Evolutionary conservation across 2,329 filamentous ascomycete species (phyloP), one percentile per base, ranked within the genome.

Genomic region (Monosporascus ibericus): DNA sequence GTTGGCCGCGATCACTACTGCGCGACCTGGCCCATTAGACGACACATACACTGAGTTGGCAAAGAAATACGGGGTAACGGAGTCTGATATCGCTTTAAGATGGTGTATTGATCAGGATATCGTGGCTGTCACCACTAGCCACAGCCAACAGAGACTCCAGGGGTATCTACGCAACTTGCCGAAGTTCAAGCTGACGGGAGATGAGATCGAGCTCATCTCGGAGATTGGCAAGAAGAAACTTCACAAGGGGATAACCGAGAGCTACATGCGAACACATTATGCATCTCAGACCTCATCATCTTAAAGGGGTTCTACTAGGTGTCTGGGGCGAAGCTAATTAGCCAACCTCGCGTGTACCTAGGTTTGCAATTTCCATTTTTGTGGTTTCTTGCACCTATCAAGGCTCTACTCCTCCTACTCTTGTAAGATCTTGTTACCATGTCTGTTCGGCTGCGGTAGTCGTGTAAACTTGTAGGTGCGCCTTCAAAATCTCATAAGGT

Each of bases 91-190:
- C 46, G 78, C 76, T 6, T 64, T 85, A 60, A 69, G 80, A 56
- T 85, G 81, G 81, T 65, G 69, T 18, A 64, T 85, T 38, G 81
- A 85, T 59, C 76, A 80, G 61, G 80, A 76, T n/a, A 63, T 81
- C 27, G 74, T 84, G 17, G 73, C 70, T 4, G 60, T 85, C 50
- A 84, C 81, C 0, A 85, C 82, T 2, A 82, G 78, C 59, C 70
- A 70, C 39, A 85, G 75, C 57, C 72, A 77, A 60, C 72, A 80
- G 53, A 72, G 84, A 47, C 68, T 86, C 52, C 71, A 76, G 59
- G 72, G 71, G 14, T 83, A 79, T 60, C 57, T 80, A 51, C 60
- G 66, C 20, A 75, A 75, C 56, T 54, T 77, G 58, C 72, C 69
- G 47, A 68, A 59, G 39, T 83, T 86, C 60, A 78, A 80, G 69